phyloP scores from a whole-genome alignment of 768 basidiomycete species.

The Rhodotorula taiwanensis region DNA sequence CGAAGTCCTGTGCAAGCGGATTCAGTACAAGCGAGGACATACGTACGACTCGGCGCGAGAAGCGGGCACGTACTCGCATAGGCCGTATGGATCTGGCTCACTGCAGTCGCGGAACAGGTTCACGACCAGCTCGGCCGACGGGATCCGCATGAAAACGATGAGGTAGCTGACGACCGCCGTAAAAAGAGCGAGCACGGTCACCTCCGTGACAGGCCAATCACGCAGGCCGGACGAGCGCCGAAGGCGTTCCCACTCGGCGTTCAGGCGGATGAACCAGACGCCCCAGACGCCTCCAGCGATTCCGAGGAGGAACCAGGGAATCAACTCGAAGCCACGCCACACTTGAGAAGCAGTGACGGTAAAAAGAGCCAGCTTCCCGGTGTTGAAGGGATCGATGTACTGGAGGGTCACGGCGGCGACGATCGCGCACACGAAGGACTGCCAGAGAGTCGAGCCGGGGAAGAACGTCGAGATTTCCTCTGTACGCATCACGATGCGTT shows the following conservation, averaged over 20 bases:
- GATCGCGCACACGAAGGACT: conserved; percentile 70
- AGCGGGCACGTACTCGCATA: conserved; percentile 52
- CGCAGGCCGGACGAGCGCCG: conserved; percentile 73
- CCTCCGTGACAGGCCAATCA: conserved; percentile 71
- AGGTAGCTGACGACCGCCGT: conserved; percentile 77
- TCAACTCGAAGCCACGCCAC: conserved; percentile 85
- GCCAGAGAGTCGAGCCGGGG: conserved; percentile 38
- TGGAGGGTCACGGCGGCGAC: conserved; percentile 77
- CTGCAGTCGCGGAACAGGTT: conserved; percentile 84
- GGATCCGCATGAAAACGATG: conserved; percentile 84
- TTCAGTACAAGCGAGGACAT: conserved; percentile 38
- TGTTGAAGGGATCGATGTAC: conserved; percentile 83
- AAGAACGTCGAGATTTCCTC: conserved; percentile 41
- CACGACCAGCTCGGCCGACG: conserved; percentile 88
- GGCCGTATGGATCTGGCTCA: conserved; percentile 54
- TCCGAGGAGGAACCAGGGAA: conserved; percentile 78
- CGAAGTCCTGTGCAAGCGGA: conserved; percentile 37
- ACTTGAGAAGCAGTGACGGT: conserved; percentile 71
- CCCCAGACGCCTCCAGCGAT: conserved; percentile 87
- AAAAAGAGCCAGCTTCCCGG: conserved; percentile 85
- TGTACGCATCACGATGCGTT: background rate
- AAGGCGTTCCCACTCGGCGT: conserved; percentile 78
- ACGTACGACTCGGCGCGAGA: background rate
- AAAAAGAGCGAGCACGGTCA: conserved; percentile 60
- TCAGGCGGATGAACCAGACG: conserved; percentile 84